Evolutionary conservation across 441 rosid species (phyloP), one percentile per base, ranked within the genome.

Genomic region (Manihot esculenta): DNA sequence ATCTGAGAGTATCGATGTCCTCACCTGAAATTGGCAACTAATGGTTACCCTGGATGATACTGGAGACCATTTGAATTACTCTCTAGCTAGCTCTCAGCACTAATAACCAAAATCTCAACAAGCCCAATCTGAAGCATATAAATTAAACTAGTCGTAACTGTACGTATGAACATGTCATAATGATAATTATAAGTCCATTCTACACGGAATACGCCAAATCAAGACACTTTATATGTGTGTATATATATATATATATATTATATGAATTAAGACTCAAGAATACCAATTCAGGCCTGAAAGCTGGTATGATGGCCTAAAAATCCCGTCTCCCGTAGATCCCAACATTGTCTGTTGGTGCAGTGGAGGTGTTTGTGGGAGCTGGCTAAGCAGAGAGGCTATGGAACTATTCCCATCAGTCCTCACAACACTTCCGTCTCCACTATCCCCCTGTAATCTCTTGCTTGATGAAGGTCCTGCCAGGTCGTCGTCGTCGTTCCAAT

Each of bases 231-330:
- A 50, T 62, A 51, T 71, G 56, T 41, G 44, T 38, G 63, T 44
- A 21, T 69, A 47, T 57, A 1, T 69, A 35, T 35, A 30, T 44
- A 21, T 69, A 47, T 57, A 1, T 69, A 35, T 35, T 1, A 30
- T 30, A 35, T 41, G 24, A 67, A 53, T 30, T 15, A 23, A 41
- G 63, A 53, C 61, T 55, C 62, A 88, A 56, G 90, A 62, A 76
- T 80, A 87, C 96, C 97, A 90, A 74, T 88, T 92, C 73, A 90
- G 68, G 62, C 93, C 94, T 6, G 88, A 42, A 64, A 85, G 74
- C 71, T 88, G 91, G 71, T 80, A 85, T 60, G 86, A 83, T 73
- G 79, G 88, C 70, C 90, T 77, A 54, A 84, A 80, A 69, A 74
- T 81, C 6, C 83, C 88, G 71, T 88, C 89, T 17, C 87, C 77